A percentile compares a stretch with the other conserved stretches of the same genome.
phyloP scores from a whole-genome alignment of 208 protist genomes.

The Naegleria fowleri region DNA sequence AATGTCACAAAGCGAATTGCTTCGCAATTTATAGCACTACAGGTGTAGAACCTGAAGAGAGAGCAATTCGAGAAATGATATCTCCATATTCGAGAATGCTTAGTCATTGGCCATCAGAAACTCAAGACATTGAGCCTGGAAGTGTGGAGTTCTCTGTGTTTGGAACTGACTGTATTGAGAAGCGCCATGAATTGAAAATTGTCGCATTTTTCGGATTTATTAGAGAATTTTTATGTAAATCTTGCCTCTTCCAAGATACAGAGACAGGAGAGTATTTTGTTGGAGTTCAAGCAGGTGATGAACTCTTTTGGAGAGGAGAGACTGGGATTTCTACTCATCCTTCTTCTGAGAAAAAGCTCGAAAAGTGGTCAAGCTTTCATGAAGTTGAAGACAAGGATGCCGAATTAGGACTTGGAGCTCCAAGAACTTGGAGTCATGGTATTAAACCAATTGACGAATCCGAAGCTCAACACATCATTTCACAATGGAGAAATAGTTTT shows the following conservation, averaged over 20 bases:
- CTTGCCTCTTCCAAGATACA: neutral
- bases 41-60: constrained; percentile 15
- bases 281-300: constrained; percentile 11
- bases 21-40: neutral
- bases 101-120: neutral
- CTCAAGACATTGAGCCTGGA: neutral
- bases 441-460: neutral
- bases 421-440: constrained; percentile 23
- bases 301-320: neutral
- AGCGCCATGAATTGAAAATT: neutral
- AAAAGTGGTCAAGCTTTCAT: neutral
- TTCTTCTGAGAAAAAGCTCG: neutral
- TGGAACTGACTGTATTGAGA: neutral
- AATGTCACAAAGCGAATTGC: too few species aligned
- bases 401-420: neutral
- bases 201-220: neutral
- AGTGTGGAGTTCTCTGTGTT: neutral
- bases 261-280: neutral
- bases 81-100: neutral
- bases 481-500: neutral
- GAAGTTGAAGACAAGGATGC: neutral
- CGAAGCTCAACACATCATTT: neutral
- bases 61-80: neutral
- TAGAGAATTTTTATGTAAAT: neutral
- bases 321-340: too few species aligned